Conservation (phyloP, 163 green algal genomes). For the Coccomyxa subellipsoidea region DNA sequence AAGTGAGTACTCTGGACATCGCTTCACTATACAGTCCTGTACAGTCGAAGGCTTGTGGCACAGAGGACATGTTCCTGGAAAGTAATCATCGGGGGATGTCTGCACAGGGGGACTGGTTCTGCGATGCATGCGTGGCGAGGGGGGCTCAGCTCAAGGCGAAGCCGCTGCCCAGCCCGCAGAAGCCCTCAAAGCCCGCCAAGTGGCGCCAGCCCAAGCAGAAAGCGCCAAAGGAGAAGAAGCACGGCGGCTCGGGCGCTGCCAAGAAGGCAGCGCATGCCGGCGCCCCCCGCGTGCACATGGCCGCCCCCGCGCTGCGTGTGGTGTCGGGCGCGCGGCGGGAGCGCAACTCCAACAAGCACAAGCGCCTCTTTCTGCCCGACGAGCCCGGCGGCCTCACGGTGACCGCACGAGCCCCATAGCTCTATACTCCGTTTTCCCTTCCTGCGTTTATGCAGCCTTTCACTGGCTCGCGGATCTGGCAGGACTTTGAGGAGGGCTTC, state of each 20-base stretch:
- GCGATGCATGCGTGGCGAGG: constrained; percentile 7
- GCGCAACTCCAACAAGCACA: constrained; percentile 72
- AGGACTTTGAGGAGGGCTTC: no score
- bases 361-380: constrained; percentile 67
- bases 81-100: background rate
- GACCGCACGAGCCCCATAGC: background rate
- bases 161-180: background rate
- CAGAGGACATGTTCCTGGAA: no score
- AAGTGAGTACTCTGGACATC: constrained; percentile 13
- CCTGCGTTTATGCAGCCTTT: no score
- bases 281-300: constrained; percentile 48
- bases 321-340: constrained; percentile 24
- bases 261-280: background rate
- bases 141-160: background rate
- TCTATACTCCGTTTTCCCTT: no score
- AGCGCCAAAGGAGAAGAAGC: background rate
- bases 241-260: background rate
- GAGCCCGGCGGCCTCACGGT: constrained; percentile 49
- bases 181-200: background rate
- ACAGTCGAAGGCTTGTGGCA: no score
- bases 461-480: no score
- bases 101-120: constrained; percentile 23
- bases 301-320: constrained; percentile 29
- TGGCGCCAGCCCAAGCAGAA: background rate
- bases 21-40: no score